Base-by-base conservation (phyloP, 768 basidiomycete species). In the Leccinum subtestaceum region DNA sequence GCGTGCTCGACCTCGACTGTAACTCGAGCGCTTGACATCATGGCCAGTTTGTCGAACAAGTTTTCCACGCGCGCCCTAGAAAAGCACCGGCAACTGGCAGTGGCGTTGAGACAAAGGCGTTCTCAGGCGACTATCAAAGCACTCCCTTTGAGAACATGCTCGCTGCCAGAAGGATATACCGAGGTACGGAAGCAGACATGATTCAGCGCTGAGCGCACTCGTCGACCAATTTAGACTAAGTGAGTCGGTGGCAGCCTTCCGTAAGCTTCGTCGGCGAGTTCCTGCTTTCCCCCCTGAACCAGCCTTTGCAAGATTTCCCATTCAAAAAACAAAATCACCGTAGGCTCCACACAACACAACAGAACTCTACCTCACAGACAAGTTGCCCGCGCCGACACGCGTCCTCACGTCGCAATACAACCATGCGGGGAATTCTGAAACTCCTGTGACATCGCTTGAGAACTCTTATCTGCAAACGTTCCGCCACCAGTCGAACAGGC, bases 351-450 rank as follows among this genome's bases (percentile, higher is more conserved):
- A 19, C 7, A 25, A 29, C 19, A n/a, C 12, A 21, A 29, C 40
- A 55, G 32, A 38, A 34, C 54, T 43, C 21, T 51, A 31, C 52
- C 29, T 50, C 47, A 17, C 52, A 8, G 58, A 57, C 25, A 53
- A 27, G 7, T 47, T 51, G n/a, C 19, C 19, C 43, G 43, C 43
- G 2, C 7, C 52, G 47, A 34, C 40, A 19, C 36, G 48, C 46
- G 43, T 34, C 43, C n/a, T 56, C 29, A 55, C 50, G 43, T 55
- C 48, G 49, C 38, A 71, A 70, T 68, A 60, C 67, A 59, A 51
- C 69, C 68, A 64, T 66, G 62, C 36, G 60, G 60, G 64, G 67
- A 60, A 66, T 56, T 36, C 58, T 48, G 47, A 48, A 48, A 48
- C 15, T 49, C 7, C 46, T 34, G 9, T 57, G 51, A 59, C 43